These are phyloP conservation scores for Aleurites moluccanus DNA, from an alignment of 441 rosid genomes.

Conservation along the genomic window DNA sequence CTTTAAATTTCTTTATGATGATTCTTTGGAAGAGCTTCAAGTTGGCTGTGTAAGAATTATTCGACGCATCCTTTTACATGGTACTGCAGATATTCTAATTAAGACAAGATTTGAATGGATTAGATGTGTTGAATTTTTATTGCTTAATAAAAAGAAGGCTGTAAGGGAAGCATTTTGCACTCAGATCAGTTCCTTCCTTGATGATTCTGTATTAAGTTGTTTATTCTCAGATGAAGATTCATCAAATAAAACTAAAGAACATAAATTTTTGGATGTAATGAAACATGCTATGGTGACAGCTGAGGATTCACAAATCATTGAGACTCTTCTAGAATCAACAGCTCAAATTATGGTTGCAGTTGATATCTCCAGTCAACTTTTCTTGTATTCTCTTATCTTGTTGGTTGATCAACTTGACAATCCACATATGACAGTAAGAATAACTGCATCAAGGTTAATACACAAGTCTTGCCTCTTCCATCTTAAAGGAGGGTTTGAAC, in stretches of 20 bases:
- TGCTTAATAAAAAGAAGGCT: conserved; percentile 65
- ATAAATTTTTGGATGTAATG: conserved; percentile 58
- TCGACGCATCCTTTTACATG: conserved; percentile 73
- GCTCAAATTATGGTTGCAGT: conserved; percentile 80
- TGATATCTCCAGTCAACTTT: conserved; percentile 65
- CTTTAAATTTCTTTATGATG: conserved; percentile 73
- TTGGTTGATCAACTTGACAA: conserved; percentile 94
- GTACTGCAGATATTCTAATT: conserved; percentile 46
- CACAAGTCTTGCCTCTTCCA: conserved; percentile 72
- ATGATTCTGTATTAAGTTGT: conserved; percentile 47
- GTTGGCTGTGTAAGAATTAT: conserved; percentile 77
- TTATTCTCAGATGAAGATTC: conserved; percentile 56
- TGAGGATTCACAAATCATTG: conserved; percentile 65
- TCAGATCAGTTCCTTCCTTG: conserved; percentile 72
- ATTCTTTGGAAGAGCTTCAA: conserved; percentile 84
- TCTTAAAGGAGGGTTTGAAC: conserved; percentile 78
- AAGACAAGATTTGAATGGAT: conserved; percentile 71
- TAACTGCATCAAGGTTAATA: conserved; percentile 73
- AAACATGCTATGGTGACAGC: conserved; percentile 58
- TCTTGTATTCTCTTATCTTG: conserved; percentile 68
- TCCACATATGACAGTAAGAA: conserved; percentile 64
- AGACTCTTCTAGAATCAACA: conserved; percentile 77
- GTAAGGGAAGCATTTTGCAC: conserved; percentile 89
- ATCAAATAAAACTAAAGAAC: conserved; percentile 44
- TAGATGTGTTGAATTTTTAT: conserved; percentile 62